Evolutionary conservation across 106 monocot genomes (phyloP).

Genomic region (Xerophyta viscosa): DNA sequence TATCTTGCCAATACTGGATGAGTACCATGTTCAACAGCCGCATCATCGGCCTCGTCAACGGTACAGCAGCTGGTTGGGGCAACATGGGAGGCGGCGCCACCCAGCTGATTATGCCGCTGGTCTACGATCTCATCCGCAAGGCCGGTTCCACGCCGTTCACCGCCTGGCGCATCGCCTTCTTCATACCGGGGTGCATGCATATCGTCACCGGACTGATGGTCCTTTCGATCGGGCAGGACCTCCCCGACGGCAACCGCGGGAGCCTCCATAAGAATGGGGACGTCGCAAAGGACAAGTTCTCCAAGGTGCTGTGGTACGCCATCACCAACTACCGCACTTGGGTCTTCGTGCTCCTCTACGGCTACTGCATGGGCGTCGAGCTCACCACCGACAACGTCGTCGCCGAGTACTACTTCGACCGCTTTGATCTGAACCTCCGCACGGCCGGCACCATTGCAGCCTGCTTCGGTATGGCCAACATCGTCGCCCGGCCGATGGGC

Average conservation of each 20-base stretch:
- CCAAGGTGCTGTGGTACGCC: constrained; percentile 33
- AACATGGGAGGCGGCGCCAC: constrained; percentile 86
- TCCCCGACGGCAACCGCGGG: constrained; percentile 54
- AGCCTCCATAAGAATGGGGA: constrained; percentile 45
- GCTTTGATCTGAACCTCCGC: constrained; percentile 54
- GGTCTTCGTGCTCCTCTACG: constrained; percentile 49
- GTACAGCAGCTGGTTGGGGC: constrained; percentile 78
- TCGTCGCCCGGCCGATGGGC: constrained; percentile 45
- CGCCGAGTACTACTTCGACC: constrained; percentile 76
- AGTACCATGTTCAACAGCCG: constrained; percentile 77
- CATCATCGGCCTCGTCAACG: constrained; percentile 62
- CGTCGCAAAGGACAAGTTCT: constrained; percentile 44
- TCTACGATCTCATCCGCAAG: constrained; percentile 42
- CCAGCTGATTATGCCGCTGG: constrained; percentile 68
- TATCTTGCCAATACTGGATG: constrained; percentile 88
- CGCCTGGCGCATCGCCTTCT: constrained; percentile 65
- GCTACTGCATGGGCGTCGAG: constrained; percentile 70
- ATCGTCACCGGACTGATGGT: constrained; percentile 28
- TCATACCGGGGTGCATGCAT: constrained; percentile 53
- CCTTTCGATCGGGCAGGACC: constrained; percentile 51
- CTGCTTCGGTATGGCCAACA: constrained; percentile 61
- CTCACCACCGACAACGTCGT: constrained; percentile 65
- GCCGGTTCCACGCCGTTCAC: constrained; percentile 37
- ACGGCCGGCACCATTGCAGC: constrained; percentile 56
- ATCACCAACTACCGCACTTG: constrained; percentile 60